Conservation (phyloP, 2,329 filamentous ascomycete species). For the Dactylellina cionopaga region DNA sequence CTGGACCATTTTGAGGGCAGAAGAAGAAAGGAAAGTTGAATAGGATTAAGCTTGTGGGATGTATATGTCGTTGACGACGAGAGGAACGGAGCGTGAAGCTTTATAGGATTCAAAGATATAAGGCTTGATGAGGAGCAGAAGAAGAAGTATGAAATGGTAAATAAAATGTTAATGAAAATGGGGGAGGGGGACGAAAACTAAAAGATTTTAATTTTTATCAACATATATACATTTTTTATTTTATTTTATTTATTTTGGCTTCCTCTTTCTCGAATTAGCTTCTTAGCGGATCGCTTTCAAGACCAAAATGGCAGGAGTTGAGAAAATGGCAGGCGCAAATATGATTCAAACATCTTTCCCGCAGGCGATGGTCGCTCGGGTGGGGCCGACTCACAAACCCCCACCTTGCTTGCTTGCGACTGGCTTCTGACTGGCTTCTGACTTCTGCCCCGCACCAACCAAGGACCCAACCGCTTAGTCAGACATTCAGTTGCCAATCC, state of each 20-base stretch:
- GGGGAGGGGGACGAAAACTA: too few relatives aligned
- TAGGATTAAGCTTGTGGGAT: not conserved
- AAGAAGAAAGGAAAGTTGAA: too few relatives aligned
- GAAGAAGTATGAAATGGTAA: too few relatives aligned
- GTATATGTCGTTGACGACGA: not conserved
- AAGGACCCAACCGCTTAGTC: not conserved
- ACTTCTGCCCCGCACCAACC: conserved; percentile 13
- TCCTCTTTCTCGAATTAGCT: not conserved
- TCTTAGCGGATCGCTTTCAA: not conserved
- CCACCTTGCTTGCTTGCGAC: conserved; percentile 4
- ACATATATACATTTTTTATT: conserved; percentile 17
- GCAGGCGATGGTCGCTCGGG: conserved; percentile 17
- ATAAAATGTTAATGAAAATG: too few relatives aligned
- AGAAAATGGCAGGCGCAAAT: conserved; percentile 28
- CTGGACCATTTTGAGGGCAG: conserved; percentile 70
- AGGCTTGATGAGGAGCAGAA: not conserved
- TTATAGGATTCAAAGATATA: not conserved
- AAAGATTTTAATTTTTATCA: not conserved
- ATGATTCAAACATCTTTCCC: conserved; percentile 16
- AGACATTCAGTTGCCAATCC: not conserved
- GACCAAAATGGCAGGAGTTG: conserved; percentile 27
- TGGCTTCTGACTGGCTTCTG: too few relatives aligned
- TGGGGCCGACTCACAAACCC: conserved; percentile 7
- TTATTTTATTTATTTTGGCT: not conserved
- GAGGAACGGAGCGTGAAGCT: not conserved